Base-by-base conservation (phyloP, 2,329 filamentous ascomycete genomes). In the Hypocrella siamensis region DNA sequence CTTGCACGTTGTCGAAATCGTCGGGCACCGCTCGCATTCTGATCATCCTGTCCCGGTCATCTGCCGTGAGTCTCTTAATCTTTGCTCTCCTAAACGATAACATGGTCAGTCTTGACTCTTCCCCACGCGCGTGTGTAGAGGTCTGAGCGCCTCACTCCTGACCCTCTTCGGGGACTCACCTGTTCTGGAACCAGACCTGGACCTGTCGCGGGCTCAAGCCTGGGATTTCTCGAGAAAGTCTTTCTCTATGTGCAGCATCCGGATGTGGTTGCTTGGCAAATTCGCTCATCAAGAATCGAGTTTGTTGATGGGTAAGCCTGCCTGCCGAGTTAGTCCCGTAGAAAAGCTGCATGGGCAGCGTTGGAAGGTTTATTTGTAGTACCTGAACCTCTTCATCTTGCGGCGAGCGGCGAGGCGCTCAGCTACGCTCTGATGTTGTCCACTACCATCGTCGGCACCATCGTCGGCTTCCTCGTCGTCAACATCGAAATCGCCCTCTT, bases 121-220 rank as follows among this genome's bases (percentile, higher is more conserved):
- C 26, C 9, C 11, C n/a, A n/a, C n/a, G n/a, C n/a, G n/a, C n/a
- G n/a, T n/a, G n/a, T 26, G 12, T 29, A 16, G 12, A 10, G 25
- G 16, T 11, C 17, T 8, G 4, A 19, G 12, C 3, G 12, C 19
- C 3, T 29, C 14, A 18, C 16, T 30, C 17, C 17, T 15, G 11
- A 4, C 15, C 4, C 24, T 21, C 11, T 30, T 11, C 11, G 9
- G 5, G 28, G 15, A 21, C 67, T 45, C 68, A 93, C 86, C 86
- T 74, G 57, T 96, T 96, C 56, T 96, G 86, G 57, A 96, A 96
- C 88, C 86, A 96, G 31, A 96, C 86, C 54, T 96, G 86, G 17
- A 96, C 88, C 52, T 96, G 86, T 38, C 86, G 74, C 24, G 86
- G 83, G 46, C 82, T 93, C 30, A 96, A 59, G 1, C 86, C 88